Conservation (phyloP, 2,329 filamentous ascomycete species). For the Paraconiothyrium brasiliense region DNA sequence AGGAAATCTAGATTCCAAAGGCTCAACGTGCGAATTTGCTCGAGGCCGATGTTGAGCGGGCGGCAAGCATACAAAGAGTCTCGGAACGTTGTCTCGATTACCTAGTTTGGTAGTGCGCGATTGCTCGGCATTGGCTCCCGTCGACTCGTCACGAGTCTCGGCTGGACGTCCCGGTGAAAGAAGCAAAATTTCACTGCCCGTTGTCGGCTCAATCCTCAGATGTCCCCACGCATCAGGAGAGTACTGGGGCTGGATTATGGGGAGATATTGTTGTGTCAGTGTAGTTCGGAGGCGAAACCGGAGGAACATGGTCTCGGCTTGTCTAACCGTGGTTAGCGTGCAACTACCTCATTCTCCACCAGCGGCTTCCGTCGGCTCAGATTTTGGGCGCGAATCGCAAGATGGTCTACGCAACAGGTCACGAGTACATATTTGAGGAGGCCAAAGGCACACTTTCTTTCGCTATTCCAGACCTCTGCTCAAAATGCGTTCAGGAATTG, state of each 20-base stretch:
- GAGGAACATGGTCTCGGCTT: slow-evolving; percentile 5
- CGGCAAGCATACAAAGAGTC: background rate
- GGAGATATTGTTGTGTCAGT: background rate
- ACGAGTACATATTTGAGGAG: slow-evolving; percentile 13
- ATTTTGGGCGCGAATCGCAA: background rate
- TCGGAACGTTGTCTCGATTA: background rate
- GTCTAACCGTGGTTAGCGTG: slow-evolving; percentile 6
- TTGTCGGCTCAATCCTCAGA: background rate
- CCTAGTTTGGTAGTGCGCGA: slow-evolving; percentile 9
- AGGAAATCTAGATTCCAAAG: background rate
- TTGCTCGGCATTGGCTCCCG: background rate
- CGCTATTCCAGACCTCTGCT: background rate
- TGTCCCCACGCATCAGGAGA: background rate
- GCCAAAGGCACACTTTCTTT: background rate
- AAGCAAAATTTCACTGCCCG: background rate
- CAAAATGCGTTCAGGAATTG: slow-evolving; percentile 7
- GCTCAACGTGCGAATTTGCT: background rate
- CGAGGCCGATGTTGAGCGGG: background rate
- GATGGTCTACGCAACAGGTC: slow-evolving; percentile 4
- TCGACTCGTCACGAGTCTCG: background rate
- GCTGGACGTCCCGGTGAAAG: background rate
- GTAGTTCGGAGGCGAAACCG: slow-evolving; percentile 12
- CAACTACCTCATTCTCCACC: slow-evolving; percentile 1
- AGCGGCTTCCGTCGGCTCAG: slow-evolving; percentile 3
- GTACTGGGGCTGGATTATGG: slow-evolving; percentile 3